Evolutionary conservation across 306 rosid species (phyloP).

Genomic region (Vigna reflexopilosa): DNA sequence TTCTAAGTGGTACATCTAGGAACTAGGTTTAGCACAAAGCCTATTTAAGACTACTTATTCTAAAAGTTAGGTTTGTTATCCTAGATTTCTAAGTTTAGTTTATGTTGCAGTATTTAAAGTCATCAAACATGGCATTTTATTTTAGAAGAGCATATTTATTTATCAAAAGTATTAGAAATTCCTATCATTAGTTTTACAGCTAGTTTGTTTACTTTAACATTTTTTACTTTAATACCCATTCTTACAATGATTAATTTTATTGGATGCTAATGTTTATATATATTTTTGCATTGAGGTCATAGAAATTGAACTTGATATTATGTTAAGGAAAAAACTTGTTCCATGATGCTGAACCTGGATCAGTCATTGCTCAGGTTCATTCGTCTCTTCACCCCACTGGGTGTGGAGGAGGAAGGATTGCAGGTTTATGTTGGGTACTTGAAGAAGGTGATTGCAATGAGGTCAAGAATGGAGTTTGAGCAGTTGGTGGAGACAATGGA

Average conservation of each 20-base stretch:
- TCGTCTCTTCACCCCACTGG: slow-evolving; percentile 71
- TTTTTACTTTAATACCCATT: neutral
- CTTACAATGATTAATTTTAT: neutral
- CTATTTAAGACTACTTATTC: too few relatives aligned
- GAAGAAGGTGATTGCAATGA: slow-evolving; percentile 93
- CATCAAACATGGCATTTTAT: too few relatives aligned
- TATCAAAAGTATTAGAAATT: too few relatives aligned
- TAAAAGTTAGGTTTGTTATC: too few relatives aligned
- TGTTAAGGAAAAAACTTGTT: neutral
- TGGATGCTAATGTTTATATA: neutral
- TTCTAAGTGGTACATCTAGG: too few relatives aligned
- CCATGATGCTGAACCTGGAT: neutral
- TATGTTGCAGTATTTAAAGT: too few relatives aligned
- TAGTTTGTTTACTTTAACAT: neutral
- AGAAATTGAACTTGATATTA: neutral
- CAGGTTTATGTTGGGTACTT: slow-evolving; percentile 87
- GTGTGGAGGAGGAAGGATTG: slow-evolving; percentile 87
- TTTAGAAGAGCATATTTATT: too few relatives aligned
- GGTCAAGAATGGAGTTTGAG: slow-evolving; percentile 85
- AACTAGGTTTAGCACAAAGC: too few relatives aligned
- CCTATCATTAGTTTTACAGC: too few relatives aligned
- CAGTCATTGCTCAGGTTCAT: slow-evolving; percentile 53
- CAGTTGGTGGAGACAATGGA: slow-evolving; percentile 78
- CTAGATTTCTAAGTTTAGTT: too few relatives aligned
- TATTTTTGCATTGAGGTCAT: neutral